Conservation (phyloP, 2,329 filamentous ascomycete species). For the Dactylellina leptospora region DNA sequence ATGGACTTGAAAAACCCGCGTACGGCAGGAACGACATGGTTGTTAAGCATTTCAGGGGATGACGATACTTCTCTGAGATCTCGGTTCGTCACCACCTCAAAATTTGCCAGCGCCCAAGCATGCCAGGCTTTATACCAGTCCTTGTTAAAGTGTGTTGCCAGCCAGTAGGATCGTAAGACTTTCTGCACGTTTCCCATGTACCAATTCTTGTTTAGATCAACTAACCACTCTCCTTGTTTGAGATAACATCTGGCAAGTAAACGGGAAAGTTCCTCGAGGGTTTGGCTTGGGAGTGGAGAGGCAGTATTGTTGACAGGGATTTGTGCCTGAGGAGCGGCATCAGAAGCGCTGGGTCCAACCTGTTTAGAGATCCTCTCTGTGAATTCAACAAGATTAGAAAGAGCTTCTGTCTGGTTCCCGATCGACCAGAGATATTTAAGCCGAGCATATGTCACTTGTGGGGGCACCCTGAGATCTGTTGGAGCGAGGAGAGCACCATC, state of each 20-base stretch:
- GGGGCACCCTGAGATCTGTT: slow-evolving; percentile 66
- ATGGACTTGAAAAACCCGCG: slow-evolving; percentile 98
- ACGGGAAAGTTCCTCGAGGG: slow-evolving; percentile 68
- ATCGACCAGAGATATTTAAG: slow-evolving; percentile 97
- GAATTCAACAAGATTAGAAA: slow-evolving; percentile 71
- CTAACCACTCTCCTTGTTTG: slow-evolving; percentile 95
- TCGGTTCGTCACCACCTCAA: slow-evolving; percentile 91
- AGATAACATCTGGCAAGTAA: slow-evolving; percentile 95
- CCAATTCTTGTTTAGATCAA: slow-evolving; percentile 86
- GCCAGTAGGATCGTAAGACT: slow-evolving; percentile 86
- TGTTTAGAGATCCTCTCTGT: slow-evolving; percentile 70
- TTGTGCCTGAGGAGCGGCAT: slow-evolving; percentile 22
- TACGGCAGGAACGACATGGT: slow-evolving; percentile 93
- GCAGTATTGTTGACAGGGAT: slow-evolving; percentile 33
- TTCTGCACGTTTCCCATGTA: slow-evolving; percentile 80
- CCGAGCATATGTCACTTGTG: slow-evolving; percentile 92
- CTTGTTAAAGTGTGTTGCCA: slow-evolving; percentile 92
- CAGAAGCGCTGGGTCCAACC: slow-evolving; percentile 59
- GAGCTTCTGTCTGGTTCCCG: slow-evolving; percentile 71
- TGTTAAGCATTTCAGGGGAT: slow-evolving; percentile 75
- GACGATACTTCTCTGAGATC: slow-evolving; percentile 63
- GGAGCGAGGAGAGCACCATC: slow-evolving; percentile 62
- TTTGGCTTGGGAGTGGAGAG: slow-evolving; percentile 55
- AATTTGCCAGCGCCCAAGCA: slow-evolving; percentile 97
- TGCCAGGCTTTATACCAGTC: slow-evolving; percentile 99